These are phyloP conservation scores for Annulohypoxylon nitens DNA, from an alignment of 495 filamentous ascomycete species.

Conservation along the genomic window DNA sequence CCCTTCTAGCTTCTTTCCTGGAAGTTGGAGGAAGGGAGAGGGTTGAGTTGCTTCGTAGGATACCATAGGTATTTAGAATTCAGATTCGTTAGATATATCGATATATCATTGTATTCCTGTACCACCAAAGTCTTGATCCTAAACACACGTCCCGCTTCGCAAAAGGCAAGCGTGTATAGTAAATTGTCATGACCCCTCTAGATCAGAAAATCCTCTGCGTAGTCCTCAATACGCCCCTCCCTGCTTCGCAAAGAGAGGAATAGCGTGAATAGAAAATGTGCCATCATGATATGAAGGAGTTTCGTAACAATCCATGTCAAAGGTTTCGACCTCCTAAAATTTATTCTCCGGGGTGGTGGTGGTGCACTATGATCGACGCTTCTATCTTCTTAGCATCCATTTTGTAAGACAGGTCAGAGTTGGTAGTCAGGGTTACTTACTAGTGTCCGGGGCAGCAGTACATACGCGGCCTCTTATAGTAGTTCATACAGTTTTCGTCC, in stretches of 20 bases:
- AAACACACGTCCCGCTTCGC: neutral
- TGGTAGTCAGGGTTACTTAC: neutral
- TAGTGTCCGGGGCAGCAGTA: neutral
- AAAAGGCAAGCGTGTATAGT: neutral
- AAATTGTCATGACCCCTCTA: neutral
- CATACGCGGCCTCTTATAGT: neutral
- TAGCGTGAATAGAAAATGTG: too few species aligned
- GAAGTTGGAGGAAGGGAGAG: neutral
- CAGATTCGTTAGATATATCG: neutral
- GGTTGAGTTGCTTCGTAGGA: constrained; percentile 9
- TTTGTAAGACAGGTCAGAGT: neutral
- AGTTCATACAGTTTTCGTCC: constrained; percentile 3
- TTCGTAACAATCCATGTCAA: too few species aligned
- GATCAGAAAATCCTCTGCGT: neutral
- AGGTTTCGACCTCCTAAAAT: too few species aligned
- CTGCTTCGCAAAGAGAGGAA: too few species aligned
- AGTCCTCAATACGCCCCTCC: neutral
- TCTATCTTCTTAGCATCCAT: neutral
- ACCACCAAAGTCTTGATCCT: neutral
- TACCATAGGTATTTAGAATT: constrained; percentile 13
- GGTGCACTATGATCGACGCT: neutral
- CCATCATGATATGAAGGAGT: too few species aligned
- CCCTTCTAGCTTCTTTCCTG: neutral
- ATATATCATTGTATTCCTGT: neutral
- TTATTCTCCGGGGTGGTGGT: too few species aligned